Evolutionary conservation across 2,329 filamentous ascomycete genomes (phyloP).

Genomic region (Knufia fluminis): DNA sequence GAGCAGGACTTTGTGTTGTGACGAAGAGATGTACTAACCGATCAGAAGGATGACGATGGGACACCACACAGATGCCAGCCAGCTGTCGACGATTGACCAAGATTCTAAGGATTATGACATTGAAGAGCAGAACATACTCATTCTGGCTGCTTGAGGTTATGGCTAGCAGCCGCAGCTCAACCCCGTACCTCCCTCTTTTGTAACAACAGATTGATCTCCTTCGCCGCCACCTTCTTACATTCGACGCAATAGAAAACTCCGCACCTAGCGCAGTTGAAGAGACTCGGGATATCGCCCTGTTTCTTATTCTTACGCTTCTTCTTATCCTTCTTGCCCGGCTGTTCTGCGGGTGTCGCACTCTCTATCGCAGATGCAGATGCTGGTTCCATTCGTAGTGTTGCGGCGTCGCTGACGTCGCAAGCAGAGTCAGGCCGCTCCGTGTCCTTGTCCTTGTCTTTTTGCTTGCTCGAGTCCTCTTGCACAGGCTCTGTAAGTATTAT

Average conservation of each 20-base stretch:
- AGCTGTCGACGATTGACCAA: too few species aligned
- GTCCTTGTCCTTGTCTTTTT: neutral
- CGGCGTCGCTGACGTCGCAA: neutral
- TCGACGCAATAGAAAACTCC: slow-evolving; percentile 12
- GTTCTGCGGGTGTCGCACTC: neutral
- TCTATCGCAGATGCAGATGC: neutral
- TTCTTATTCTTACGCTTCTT: slow-evolving; percentile 1
- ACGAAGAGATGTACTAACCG: too few species aligned
- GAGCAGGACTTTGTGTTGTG: too few species aligned
- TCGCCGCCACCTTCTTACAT: slow-evolving; percentile 10
- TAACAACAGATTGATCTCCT: slow-evolving; percentile 1
- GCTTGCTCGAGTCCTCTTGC: neutral
- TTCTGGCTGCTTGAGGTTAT: too few species aligned
- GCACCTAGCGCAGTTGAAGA: slow-evolving; percentile 10
- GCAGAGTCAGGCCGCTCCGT: neutral
- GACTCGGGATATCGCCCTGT: neutral
- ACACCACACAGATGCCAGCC: too few species aligned
- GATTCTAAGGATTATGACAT: too few species aligned
- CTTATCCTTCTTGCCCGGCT: neutral
- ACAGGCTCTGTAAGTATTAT: slow-evolving; percentile 2
- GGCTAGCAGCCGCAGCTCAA: too few species aligned
- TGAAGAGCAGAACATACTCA: too few species aligned
- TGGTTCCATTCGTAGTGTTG: neutral
- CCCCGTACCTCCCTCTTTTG: neutral
- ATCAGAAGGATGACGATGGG: too few species aligned